A percentile compares a stretch with the other conserved stretches of the same genome.
These are phyloP conservation scores for Iberis pinnata DNA, from an alignment of 345 rosid genomes.

Conservation along the genomic window DNA sequence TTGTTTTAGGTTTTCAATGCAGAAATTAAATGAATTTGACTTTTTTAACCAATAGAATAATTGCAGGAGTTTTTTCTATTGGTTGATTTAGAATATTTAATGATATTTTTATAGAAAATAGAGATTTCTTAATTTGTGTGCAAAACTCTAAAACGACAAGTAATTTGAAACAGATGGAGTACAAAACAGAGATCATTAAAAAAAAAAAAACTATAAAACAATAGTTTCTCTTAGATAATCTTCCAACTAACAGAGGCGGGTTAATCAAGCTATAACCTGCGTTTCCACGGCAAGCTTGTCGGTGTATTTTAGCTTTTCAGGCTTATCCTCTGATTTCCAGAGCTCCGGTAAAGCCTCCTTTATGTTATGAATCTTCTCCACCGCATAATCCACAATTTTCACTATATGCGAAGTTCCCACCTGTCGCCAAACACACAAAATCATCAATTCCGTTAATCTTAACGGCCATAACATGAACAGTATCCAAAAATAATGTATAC, in stretches of 20 bases:
- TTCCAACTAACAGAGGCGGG: not conserved
- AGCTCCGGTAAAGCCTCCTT: conserved; percentile 33
- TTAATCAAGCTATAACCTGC: conserved; percentile 61
- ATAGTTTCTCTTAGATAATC: not conserved
- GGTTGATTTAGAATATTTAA: too few relatives aligned
- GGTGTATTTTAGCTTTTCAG: conserved; percentile 40
- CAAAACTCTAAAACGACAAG: too few relatives aligned
- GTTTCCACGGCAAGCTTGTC: conserved; percentile 57
- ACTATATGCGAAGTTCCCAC: conserved; percentile 60
- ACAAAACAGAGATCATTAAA: conserved; percentile 2
- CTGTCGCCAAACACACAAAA: conserved; percentile 19
- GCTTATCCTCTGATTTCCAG: conserved; percentile 37
- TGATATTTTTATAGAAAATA: too few relatives aligned
- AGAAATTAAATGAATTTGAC: too few relatives aligned
- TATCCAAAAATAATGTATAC: too few relatives aligned
- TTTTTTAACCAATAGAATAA: too few relatives aligned
- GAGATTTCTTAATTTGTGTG: too few relatives aligned
- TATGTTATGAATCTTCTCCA: conserved; percentile 29
- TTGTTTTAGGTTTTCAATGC: too few relatives aligned
- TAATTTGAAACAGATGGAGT: too few relatives aligned
- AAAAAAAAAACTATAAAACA: not conserved
- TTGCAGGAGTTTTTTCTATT: too few relatives aligned
- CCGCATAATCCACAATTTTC: conserved; percentile 33
- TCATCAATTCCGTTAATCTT: conserved; percentile 1
- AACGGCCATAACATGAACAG: too few relatives aligned